Evolutionary conservation across 208 protist species (phyloP), one percentile per base, ranked within the genome.

Genomic region (Leptomonas seymouri): DNA sequence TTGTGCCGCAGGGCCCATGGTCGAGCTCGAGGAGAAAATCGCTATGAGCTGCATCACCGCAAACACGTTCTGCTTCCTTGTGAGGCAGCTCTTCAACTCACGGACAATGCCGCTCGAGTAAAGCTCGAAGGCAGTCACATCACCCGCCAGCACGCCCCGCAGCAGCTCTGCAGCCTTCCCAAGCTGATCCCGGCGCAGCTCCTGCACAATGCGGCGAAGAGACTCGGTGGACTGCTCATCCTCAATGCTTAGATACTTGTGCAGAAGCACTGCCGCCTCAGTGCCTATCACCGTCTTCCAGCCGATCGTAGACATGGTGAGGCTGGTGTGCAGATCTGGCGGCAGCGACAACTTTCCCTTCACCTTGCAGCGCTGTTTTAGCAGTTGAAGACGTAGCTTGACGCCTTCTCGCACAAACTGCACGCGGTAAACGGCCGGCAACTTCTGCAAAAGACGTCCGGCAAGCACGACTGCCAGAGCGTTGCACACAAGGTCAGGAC

Each of bases 331-430:
- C 30, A 31, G 23, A 30, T 80, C 75, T 28, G 45, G 50, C 21
- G 67, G 42, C 39, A 75, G 53, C 18, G 56, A 11, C 20, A 62
- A 18, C 36, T 30, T 65, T 3, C 46, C 61, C 39, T 64, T 74
- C 27, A 75, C 63, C 36, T 58, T 70, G 31, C 45, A 71, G 18
- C 79, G 75, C 67, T 84, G 68, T 57, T 80, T 62, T 34, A 71
- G 30, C 21, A 74, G 74, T 51, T 71, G 48, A 31, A 95, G 64
- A 3, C 70, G 71, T 58, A 89, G 76, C 31, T 78, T 77, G 6
- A 97, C 86, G 34, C 93, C 94, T 62, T 98, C 93, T 48, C 93
- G 86, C 18, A 90, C 73, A 68, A 98, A 93, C 51, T 87, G 81
- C 25, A 70, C 59, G 16, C 62, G 63, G 56, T 91, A 97, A 12